Conservation (phyloP, 805 yeast species). For the Candida orba region DNA sequence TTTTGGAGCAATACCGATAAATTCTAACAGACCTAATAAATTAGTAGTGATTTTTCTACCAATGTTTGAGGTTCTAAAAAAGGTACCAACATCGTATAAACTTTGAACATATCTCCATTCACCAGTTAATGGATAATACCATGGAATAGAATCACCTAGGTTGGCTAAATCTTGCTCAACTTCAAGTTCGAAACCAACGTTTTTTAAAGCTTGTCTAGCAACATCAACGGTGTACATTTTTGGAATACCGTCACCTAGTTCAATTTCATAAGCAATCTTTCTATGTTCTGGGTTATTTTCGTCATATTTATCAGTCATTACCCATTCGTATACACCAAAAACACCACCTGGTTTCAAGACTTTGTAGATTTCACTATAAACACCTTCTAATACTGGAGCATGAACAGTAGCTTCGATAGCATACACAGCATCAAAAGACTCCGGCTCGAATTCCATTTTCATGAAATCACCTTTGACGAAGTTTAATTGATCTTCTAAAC, state of each 20-base stretch:
- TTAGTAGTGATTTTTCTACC: conserved; percentile 86
- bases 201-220: conserved; percentile 79
- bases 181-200: conserved; percentile 80
- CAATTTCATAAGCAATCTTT: conserved; percentile 93
- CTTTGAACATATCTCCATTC: conserved; percentile 85
- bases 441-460: conserved; percentile 95
- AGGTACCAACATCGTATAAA: conserved; percentile 69
- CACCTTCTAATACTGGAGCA: conserved; percentile 95
- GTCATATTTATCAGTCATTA: conserved; percentile 91
- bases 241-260: conserved; percentile 98
- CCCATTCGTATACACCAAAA: conserved; percentile 99
- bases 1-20: conserved; percentile 81
- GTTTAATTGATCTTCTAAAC: conserved; percentile 64
- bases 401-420: conserved; percentile 99
- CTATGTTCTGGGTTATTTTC: conserved; percentile 84
- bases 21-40: conserved; percentile 77
- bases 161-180: conserved; percentile 80
- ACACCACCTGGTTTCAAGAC: conserved; percentile 96
- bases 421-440: conserved; percentile 90
- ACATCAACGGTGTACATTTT: conserved; percentile 85
- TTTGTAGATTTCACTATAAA: conserved; percentile 87
- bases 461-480: conserved; percentile 97
- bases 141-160: conserved; percentile 76
- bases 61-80: conserved; percentile 76
- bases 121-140: conserved; percentile 97